These are phyloP conservation scores for Aspergillus funiculosus DNA, from an alignment of 495 filamentous ascomycete genomes.

Conservation along the genomic window DNA sequence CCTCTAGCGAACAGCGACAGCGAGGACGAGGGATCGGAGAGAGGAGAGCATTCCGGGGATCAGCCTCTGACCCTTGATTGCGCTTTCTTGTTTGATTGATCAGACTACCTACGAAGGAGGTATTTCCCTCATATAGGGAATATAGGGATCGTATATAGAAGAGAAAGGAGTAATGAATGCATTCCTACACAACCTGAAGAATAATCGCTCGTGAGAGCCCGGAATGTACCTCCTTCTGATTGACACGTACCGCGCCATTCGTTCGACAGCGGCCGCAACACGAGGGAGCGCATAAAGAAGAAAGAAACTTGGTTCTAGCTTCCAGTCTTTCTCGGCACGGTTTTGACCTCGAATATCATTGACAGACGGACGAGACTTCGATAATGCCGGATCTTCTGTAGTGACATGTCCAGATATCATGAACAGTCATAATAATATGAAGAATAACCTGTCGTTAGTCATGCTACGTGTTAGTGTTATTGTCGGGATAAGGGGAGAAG, in stretches of 20 bases:
- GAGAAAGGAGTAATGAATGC: not conserved
- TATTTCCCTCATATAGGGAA: not conserved
- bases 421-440: too few species aligned
- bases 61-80: too few species aligned
- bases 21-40: too few species aligned
- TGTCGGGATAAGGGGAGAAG: too few species aligned
- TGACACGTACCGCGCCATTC: slow-evolving; percentile 46
- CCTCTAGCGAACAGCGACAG: too few species aligned
- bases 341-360: slow-evolving; percentile 50
- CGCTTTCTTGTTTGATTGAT: too few species aligned
- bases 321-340: slow-evolving; percentile 36
- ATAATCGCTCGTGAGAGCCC: not conserved
- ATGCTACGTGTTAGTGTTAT: too few species aligned
- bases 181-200: not conserved
- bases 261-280: slow-evolving; percentile 41
- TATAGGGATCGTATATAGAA: not conserved
- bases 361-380: slow-evolving; percentile 47
- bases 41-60: too few species aligned
- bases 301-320: slow-evolving; percentile 22
- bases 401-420: too few species aligned
- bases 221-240: slow-evolving; percentile 46
- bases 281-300: slow-evolving; percentile 37
- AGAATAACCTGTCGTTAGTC: too few species aligned
- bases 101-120: too few species aligned
- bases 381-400: too few species aligned